phyloP scores from a whole-genome alignment of 192 early-diverging fungal genomes.

The Spinellus fusiger region DNA sequence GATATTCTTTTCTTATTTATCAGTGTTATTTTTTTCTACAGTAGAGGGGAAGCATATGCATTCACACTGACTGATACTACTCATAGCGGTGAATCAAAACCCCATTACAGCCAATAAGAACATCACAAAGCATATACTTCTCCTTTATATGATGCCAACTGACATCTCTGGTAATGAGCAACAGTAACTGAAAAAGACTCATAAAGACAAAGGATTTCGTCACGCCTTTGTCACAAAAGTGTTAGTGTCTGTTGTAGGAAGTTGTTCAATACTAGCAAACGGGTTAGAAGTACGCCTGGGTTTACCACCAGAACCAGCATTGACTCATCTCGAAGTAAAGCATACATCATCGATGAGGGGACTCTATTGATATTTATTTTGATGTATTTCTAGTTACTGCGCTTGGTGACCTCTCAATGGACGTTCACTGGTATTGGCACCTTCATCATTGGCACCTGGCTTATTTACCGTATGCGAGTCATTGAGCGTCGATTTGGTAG shows the following conservation, averaged over 20 bases:
- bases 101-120: no score
- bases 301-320: conserved; percentile 35
- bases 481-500: conserved; percentile 57
- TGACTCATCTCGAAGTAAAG: conserved; percentile 43
- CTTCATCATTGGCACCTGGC: conserved; percentile 43
- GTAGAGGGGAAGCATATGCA: no score
- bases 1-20: no score
- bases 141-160: no score
- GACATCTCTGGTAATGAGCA: no score
- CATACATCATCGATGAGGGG: neutral
- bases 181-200: no score
- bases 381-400: conserved; percentile 41
- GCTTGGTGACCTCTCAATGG: conserved; percentile 44
- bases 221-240: conserved; percentile 56
- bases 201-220: conserved; percentile 49
- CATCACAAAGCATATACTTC: no score
- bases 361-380: neutral
- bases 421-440: conserved; percentile 44
- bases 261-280: conserved; percentile 39
- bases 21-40: no score
- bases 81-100: no score
- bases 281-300: conserved; percentile 35
- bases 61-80: no score
- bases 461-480: conserved; percentile 49
- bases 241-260: conserved; percentile 42